Evolutionary conservation across 2,329 filamentous ascomycete species (phyloP).

Genomic region (Penicillium corylophilum): DNA sequence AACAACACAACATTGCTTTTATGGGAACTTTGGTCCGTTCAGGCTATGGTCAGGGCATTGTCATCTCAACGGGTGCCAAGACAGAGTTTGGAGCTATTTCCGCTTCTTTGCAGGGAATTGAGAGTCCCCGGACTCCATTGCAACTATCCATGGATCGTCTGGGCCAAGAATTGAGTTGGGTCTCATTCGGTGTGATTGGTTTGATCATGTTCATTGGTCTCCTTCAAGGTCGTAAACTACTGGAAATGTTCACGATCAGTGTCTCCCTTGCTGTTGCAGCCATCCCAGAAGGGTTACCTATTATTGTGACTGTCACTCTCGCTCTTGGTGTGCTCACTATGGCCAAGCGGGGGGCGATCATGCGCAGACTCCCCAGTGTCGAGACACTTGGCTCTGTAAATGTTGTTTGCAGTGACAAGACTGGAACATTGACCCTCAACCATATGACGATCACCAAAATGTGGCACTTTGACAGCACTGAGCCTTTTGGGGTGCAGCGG

Average conservation of each 20-base stretch:
- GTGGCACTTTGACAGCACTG: conserved; percentile 79
- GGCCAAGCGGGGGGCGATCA: conserved; percentile 93
- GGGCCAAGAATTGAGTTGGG: conserved; percentile 92
- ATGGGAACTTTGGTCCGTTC: conserved; percentile 97
- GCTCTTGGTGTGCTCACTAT: conserved; percentile 94
- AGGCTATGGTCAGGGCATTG: conserved; percentile 90
- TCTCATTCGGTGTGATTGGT: conserved; percentile 91
- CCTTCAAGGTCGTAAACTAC: conserved; percentile 79
- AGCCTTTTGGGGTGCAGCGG: conserved; percentile 57
- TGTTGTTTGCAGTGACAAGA: conserved; percentile 99
- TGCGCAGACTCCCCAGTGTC: conserved; percentile 91
- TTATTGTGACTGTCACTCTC: conserved; percentile 96
- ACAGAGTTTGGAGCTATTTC: conserved; percentile 98
- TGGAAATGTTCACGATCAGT: conserved; percentile 97
- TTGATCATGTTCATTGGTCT: conserved; percentile 90
- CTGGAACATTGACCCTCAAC: conserved; percentile 91
- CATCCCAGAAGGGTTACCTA: conserved; percentile 92
- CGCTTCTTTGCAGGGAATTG: conserved; percentile 88
- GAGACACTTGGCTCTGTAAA: conserved; percentile 98
- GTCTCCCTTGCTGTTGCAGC: conserved; percentile 95
- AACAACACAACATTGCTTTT: conserved; percentile 88
- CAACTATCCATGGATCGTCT: conserved; percentile 98
- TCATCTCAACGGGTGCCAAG: conserved; percentile 90
- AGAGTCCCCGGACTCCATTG: conserved; percentile 88
- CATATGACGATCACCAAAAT: conserved; percentile 98